These are phyloP conservation scores for Ammopiptanthus mongolicus DNA, from an alignment of 306 rosid genomes.

Conservation along the genomic window DNA sequence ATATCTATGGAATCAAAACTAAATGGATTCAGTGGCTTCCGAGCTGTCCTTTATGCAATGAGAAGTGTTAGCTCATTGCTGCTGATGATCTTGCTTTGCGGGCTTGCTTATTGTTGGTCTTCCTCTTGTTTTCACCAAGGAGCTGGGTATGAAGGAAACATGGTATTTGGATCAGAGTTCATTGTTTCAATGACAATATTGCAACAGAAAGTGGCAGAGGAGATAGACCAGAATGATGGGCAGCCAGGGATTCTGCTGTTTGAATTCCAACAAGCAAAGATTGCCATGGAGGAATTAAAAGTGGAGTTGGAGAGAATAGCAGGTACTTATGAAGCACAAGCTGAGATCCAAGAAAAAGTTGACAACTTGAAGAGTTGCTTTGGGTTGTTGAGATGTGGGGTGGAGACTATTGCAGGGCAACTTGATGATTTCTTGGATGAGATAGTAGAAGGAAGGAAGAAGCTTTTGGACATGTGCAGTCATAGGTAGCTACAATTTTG, in stretches of 20 bases:
- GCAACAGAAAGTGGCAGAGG: constrained; percentile 58
- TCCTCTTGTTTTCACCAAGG: constrained; percentile 45
- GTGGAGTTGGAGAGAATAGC: constrained; percentile 44
- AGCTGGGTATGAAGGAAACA: constrained; percentile 26
- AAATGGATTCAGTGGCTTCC: constrained; percentile 74
- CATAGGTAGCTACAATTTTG: constrained; percentile 43
- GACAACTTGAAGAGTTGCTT: constrained; percentile 54
- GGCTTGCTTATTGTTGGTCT: constrained; percentile 61
- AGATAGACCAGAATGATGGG: constrained; percentile 50
- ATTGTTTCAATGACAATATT: constrained; percentile 52
- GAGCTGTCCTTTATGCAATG: constrained; percentile 80
- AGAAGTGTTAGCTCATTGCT: constrained; percentile 66
- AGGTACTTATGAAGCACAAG: constrained; percentile 23
- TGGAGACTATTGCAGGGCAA: constrained; percentile 56
- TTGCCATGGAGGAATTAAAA: constrained; percentile 57
- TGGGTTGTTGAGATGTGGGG: constrained; percentile 67
- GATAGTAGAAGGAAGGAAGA: constrained; percentile 84
- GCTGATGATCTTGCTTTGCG: constrained; percentile 52
- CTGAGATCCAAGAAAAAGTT: constrained; percentile 36
- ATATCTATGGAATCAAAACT: constrained; percentile 45
- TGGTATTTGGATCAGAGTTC: constrained; percentile 50
- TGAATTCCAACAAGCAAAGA: constrained; percentile 60
- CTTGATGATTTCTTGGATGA: constrained; percentile 94
- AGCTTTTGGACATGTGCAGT: constrained; percentile 80
- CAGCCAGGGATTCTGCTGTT: constrained; percentile 56